These are phyloP conservation scores for Phytophthora melonis DNA, from an alignment of 352 stramenopile genomes.

Conservation along the genomic window DNA sequence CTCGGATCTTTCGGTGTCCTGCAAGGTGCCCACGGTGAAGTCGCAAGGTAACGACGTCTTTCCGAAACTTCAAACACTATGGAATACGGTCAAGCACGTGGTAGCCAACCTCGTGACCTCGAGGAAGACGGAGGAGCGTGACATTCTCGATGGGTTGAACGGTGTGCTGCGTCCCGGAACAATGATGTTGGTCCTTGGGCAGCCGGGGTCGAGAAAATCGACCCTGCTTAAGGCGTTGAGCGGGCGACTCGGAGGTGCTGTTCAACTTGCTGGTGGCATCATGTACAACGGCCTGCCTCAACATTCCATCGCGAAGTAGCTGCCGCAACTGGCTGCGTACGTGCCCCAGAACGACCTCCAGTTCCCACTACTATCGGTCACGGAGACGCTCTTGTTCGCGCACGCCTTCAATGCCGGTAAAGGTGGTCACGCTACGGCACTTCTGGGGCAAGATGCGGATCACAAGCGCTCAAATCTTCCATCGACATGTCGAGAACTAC, in stretches of 20 bases:
- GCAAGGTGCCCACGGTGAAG: slow-evolving; percentile 6
- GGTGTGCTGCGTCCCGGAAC: slow-evolving; percentile 24
- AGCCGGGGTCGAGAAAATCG: neutral
- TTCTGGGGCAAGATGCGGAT: slow-evolving; percentile 1
- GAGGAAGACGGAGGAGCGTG: slow-evolving; percentile 6
- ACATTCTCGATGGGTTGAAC: slow-evolving; percentile 32
- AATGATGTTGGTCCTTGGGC: slow-evolving; percentile 25
- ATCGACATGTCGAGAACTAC: too few species aligned
- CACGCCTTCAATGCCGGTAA: slow-evolving; percentile 9
- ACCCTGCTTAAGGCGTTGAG: too few species aligned
- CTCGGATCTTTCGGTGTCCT: slow-evolving; percentile 20
- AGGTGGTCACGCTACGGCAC: neutral
- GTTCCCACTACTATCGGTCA: slow-evolving; percentile 9
- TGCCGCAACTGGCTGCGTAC: neutral
- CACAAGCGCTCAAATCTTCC: slow-evolving; percentile 13
- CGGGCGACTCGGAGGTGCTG: too few species aligned
- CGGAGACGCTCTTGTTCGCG: slow-evolving; percentile 22
- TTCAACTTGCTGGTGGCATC: neutral
- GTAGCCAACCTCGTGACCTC: neutral
- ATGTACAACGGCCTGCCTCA: slow-evolving; percentile 19
- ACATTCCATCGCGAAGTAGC: neutral
- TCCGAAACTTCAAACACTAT: slow-evolving; percentile 20
- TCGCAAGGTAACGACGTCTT: neutral
- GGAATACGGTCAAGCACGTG: neutral
- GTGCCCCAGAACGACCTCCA: slow-evolving; percentile 12